Evolutionary conservation across 768 basidiomycete genomes (phyloP), one percentile per base, ranked within the genome.

Genomic region (Panus rudis): DNA sequence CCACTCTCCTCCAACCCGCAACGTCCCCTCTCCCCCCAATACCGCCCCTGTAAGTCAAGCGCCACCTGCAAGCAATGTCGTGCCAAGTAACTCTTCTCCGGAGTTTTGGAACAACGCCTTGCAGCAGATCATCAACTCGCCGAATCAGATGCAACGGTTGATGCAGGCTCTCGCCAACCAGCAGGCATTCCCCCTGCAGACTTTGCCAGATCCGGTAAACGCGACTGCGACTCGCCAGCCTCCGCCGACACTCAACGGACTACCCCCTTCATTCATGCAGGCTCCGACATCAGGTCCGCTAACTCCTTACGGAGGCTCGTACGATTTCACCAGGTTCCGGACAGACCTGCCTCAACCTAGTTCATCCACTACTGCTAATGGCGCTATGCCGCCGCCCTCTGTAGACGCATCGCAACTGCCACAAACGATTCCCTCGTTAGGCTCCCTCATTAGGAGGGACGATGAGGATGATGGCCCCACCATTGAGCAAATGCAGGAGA

Each of bases 81-180:
- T 63, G 79, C 30, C 74, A 78, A 48, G 58, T 35, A 20, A n/a
- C n/a, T n/a, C n/a, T n/a, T n/a, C n/a, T n/a, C n/a, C n/a, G n/a
- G n/a, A n/a, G n/a, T n/a, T n/a, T n/a, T n/a, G n/a, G n/a, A n/a
- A n/a, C 3, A 25, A 66, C 8, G 65, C 75, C 6, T 62, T 81
- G 26, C 68, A 75, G 35, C 73, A 75, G 44, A 63, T 83, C 20
- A 58, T 68, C 39, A 65, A 53, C 31, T 67, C 75, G 0, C 78
- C 79, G 0, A 52, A 58, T 1, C 78, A 82, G 52, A 68, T 84
- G 40, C 79, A 82, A 47, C 72, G 76, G 41, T 62, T 84, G 27
- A 47, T 60, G 50, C 56, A 59, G 35, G 56, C 57, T 1, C 51
- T 60, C 25, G 50, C 56, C 0, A 42, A 35, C 17, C 55, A 52